Base-by-base conservation (phyloP, 2,329 filamentous ascomycete species). In the Pestalotiopsis sp. region DNA sequence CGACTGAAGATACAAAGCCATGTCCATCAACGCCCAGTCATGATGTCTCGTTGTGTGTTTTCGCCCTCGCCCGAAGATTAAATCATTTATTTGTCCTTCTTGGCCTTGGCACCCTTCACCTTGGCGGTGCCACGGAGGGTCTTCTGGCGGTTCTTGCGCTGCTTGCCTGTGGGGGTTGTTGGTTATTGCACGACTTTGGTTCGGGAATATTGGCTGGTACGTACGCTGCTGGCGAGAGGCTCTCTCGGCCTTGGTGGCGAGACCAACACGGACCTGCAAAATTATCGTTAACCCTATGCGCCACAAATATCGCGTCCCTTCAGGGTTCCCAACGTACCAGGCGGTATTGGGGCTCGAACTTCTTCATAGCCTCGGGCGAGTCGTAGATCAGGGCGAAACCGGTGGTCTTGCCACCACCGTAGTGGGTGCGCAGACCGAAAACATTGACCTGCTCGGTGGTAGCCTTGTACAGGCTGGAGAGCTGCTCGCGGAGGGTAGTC, bases 121-220 rank as follows among this genome's bases (percentile, higher is more conserved):
- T 99, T 99, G 81, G 94, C 95, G 79, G 94, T 97, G 83, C 96
- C 96, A 78, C 96, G 93, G 84, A 98, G 92, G 82, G 95, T 96
- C 94, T 99, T 98, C 86, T 93, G 91, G 85, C 95, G 91, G 93
- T 99, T 99, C 94, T 99, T 99, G 89, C 96, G 93, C 89, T 98
- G 96, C 90, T 99, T 99, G 92, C 95, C 95, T 98, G 85, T 88
- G 35, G 20, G 20, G 60, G 35, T 38, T 14, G 40, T 64, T 64
- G 39, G 61, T 48, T 64, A 48, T 22, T 35, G 38, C 9, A 44
- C 30, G 14, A 39, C n/a, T 62, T 22, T 38, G 59, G 22, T 44
- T 38, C 59, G 38, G 59, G 20, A 22, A 22, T 26, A 4, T 60
- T 14, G 22, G 62, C 59, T 3, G 9, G 38, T 39, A 62, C 95